These are phyloP conservation scores for Acidiella bohemica DNA, from an alignment of 495 filamentous ascomycete species.

Conservation along the genomic window DNA sequence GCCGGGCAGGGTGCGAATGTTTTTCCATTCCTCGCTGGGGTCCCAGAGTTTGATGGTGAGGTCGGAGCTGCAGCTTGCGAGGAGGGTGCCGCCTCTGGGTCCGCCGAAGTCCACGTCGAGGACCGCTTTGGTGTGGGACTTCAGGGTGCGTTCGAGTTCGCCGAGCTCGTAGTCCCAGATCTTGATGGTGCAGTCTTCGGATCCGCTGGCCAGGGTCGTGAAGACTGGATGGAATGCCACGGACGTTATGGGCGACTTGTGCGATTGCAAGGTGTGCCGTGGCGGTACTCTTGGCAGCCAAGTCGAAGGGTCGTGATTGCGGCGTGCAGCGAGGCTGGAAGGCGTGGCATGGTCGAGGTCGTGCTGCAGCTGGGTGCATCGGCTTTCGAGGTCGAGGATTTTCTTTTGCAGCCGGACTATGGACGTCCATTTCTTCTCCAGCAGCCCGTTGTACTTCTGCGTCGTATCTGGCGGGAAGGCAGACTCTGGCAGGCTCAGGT, in stretches of 20 bases:
- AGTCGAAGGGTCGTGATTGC: constrained; percentile 68
- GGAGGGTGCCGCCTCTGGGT: constrained; percentile 66
- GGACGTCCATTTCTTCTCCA: constrained; percentile 96
- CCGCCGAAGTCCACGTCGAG: constrained; percentile 87
- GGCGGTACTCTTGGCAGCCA: constrained; percentile 79
- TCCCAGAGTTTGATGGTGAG: constrained; percentile 96
- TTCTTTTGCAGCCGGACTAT: constrained; percentile 86
- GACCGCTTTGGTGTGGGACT: constrained; percentile 82
- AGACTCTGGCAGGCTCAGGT: constrained; percentile 47
- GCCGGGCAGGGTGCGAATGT: constrained; percentile 80
- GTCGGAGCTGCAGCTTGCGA: constrained; percentile 83
- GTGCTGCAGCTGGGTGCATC: constrained; percentile 53
- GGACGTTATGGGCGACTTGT: constrained; percentile 68
- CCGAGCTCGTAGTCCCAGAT: constrained; percentile 98
- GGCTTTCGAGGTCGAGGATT: constrained; percentile 89
- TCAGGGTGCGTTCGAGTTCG: constrained; percentile 80
- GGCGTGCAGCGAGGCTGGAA: constrained; percentile 52
- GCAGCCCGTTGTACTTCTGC: constrained; percentile 77
- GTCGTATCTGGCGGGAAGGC: constrained; percentile 60
- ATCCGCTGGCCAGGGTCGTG: constrained; percentile 80
- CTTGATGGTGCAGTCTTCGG: constrained; percentile 78
- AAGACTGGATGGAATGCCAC: constrained; percentile 93
- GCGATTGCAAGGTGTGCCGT: constrained; percentile 71
- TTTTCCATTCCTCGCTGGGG: constrained; percentile 85
- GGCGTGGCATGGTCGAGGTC: constrained; percentile 82